phyloP scores from a whole-genome alignment of 2,329 filamentous ascomycete species.

The Ascochyta fabae region DNA sequence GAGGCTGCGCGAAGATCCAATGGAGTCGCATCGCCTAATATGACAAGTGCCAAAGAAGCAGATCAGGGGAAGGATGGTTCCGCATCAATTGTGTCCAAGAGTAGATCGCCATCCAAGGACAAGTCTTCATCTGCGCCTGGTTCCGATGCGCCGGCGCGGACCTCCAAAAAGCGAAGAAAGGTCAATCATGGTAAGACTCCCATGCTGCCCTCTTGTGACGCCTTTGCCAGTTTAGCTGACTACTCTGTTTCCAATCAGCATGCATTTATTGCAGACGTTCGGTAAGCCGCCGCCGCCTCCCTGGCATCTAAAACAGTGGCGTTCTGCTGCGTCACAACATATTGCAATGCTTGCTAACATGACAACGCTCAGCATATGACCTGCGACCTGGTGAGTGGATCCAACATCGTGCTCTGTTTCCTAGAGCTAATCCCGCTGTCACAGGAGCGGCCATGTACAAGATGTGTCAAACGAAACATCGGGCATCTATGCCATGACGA shows the following conservation, averaged over 20 bases:
- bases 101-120: slow-evolving; percentile 38
- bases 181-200: slow-evolving; percentile 58
- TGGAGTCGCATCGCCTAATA: slow-evolving; percentile 44
- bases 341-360: slow-evolving; percentile 44
- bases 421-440: slow-evolving; percentile 47
- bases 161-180: slow-evolving; percentile 59
- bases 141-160: slow-evolving; percentile 42
- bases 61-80: slow-evolving; percentile 38
- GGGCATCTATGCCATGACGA: slow-evolving; percentile 98
- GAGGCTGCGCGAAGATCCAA: slow-evolving; percentile 46
- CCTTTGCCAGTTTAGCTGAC: slow-evolving; percentile 39
- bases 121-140: slow-evolving; percentile 37
- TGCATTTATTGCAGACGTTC: slow-evolving; percentile 62
- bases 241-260: slow-evolving; percentile 40
- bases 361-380: slow-evolving; percentile 57
- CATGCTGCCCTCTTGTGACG: slow-evolving; percentile 32
- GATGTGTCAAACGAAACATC: slow-evolving; percentile 98
- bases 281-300: slow-evolving; percentile 47
- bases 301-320: slow-evolving; percentile 25
- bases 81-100: slow-evolving; percentile 34
- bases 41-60: slow-evolving; percentile 41
- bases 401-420: slow-evolving; percentile 14
- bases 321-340: slow-evolving; percentile 16
- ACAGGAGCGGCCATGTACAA: slow-evolving; percentile 92
- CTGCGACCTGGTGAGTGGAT: slow-evolving; percentile 56